Evolutionary conservation across 768 basidiomycete species (phyloP), one percentile per base, ranked within the genome.

Genomic region (Lactifluus echinatus): DNA sequence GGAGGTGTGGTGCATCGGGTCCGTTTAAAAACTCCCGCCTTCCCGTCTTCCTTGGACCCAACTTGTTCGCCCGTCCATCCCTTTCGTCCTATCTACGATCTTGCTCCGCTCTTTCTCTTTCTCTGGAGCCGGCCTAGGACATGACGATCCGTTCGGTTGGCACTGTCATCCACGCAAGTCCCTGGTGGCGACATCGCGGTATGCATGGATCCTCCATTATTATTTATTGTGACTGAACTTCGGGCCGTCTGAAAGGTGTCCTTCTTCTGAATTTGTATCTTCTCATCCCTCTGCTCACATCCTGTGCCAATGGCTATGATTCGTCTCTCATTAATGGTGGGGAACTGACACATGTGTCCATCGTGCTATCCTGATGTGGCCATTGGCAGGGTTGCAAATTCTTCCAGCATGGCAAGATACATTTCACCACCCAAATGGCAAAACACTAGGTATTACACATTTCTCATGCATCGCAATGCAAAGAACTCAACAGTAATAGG

Each of bases 101-200:
- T 26, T 14, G 2, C 8, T 12, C 28, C 28, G 11, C 2, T 36
- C 21, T 23, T 37, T n/a, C n/a, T 37, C n/a, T 33, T 21, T 15
- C 33, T 34, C 39, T 29, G 2, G 37, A 46, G 49, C 48, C 36
- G 33, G 55, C 15, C 17, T 61, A 52, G 36, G 21, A 28, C 11
- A 63, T 63, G 68, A 34, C 72, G 15, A 59, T 71, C 77, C 43
- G 77, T 76, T 77, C 83, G 14, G 70, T 84, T 33, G 75, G 77
- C 47, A 79, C 82, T 66, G 80, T 82, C 65, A 78, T 85, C 51
- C 76, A 84, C 66, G 68, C 69, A 59, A 81, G 81, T 14, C 71
- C 73, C 12, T 84, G 83, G 82, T 83, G 81, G 82, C 73, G 63
- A 53, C 82, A 84, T 69, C 73, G 74, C 58, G 81, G 83, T 82